Conservation (phyloP, 305 asterid genomes). For the Rubia balearica region DNA sequence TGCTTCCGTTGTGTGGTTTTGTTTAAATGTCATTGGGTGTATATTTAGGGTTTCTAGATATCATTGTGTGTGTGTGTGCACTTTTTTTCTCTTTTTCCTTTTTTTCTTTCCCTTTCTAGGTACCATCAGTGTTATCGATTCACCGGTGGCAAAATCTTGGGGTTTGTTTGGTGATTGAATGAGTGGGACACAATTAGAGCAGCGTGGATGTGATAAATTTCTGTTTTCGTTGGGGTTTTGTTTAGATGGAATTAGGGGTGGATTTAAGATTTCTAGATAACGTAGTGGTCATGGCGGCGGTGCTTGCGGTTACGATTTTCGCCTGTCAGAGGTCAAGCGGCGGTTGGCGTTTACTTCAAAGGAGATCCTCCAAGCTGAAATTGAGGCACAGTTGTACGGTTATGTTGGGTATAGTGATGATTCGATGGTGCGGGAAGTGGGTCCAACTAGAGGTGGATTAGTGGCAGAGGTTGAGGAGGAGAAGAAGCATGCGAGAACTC, state of each 20-base stretch:
- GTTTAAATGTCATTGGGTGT: too few species aligned
- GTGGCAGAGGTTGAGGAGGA: conserved; percentile 16
- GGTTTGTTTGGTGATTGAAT: conserved; percentile 12
- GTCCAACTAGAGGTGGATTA: conserved; percentile 14
- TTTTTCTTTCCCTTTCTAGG: conserved; percentile 11
- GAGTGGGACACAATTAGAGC: conserved; percentile 37
- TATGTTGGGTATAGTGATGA: conserved; percentile 14
- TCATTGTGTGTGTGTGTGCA: too few species aligned
- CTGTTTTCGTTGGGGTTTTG: conserved; percentile 16
- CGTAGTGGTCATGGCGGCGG: conserved; percentile 26
- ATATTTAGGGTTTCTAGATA: too few species aligned
- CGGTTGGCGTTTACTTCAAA: conserved; percentile 55
- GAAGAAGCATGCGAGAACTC: conserved; percentile 4
- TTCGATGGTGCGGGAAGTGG: conserved; percentile 12
- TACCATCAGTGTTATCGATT: conserved; percentile 10
- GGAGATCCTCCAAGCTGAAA: conserved; percentile 63
- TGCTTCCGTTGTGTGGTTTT: too few species aligned
- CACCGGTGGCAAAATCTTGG: conserved; percentile 2
- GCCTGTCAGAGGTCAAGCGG: conserved; percentile 64
- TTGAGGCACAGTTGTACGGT: conserved; percentile 22
- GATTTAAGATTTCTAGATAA: conserved; percentile 52
- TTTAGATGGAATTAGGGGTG: conserved; percentile 59
- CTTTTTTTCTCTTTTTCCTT: not conserved
- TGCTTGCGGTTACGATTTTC: conserved; percentile 34
- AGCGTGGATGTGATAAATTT: conserved; percentile 34